Percentiles rank a stretch among this genome's conserved stretches.
phyloP scores from a whole-genome alignment of 495 filamentous ascomycete genomes.

The Xylona heveae region DNA sequence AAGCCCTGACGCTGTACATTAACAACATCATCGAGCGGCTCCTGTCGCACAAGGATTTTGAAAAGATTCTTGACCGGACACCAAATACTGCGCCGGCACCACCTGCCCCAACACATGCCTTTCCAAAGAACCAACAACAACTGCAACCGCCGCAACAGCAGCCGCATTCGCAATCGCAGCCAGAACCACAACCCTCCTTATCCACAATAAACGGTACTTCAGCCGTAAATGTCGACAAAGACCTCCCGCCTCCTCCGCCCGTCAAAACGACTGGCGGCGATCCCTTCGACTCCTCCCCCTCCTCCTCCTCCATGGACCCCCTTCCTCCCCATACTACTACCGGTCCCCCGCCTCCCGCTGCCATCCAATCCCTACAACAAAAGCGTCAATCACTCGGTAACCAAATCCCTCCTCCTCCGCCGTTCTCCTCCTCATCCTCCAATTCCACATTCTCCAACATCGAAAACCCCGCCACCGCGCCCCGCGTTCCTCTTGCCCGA shows the following conservation, averaged over 20 bases:
- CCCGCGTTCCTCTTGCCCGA: conserved; percentile 56
- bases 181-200: no score
- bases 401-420: no score
- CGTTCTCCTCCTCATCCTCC: no score
- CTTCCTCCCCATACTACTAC: no score
- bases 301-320: no score
- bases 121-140: not conserved
- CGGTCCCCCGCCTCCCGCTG: no score
- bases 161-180: no score
- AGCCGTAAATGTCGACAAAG: conserved; percentile 44
- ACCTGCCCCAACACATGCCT: conserved; percentile 1
- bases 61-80: conserved; percentile 69
- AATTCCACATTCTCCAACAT: conserved; percentile 24
- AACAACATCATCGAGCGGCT: conserved; percentile 94
- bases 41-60: conserved; percentile 82
- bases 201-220: no score
- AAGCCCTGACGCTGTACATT: conserved; percentile 88
- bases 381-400: no score
- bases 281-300: conserved; percentile 11
- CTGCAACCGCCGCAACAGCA: conserved; percentile 6
- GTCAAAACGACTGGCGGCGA: not conserved
- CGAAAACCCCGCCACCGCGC: conserved; percentile 60
- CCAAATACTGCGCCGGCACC: conserved; percentile 28
- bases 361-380: no score
- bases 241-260: conserved; percentile 60